Evolutionary conservation across 2,329 filamentous ascomycete genomes (phyloP), one percentile per base, ranked within the genome.

Genomic region (Colletotrichum musae): DNA sequence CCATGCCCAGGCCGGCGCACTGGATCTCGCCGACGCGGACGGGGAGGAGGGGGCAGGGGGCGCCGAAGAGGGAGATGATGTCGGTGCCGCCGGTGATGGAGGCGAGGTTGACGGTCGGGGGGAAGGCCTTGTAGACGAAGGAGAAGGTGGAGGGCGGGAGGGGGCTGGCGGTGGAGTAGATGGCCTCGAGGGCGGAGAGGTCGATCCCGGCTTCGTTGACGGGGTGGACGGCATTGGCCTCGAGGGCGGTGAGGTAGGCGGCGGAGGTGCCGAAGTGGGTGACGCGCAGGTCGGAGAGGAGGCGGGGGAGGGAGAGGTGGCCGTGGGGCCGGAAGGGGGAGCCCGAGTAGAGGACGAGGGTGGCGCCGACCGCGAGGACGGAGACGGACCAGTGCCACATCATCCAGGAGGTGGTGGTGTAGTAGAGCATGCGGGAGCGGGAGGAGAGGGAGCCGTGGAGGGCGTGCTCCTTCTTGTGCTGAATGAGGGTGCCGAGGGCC

Each of bases 321-420:
- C 93, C 93, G 66, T 92, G 85, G 0, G 93, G 93, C 57, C 88
- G 87, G 84, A 98, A 98, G 0, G 96, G 96, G 0, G 94, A 97
- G 56, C 96, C 96, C 61, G 97, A 94, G 80, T 98, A 99, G 4
- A 98, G 86, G 21, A 98, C 87, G 13, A 98, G 84, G 0, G 94
- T 95, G 12, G 93, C 89, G 61, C 95, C 95, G 36, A 90, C 91
- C 10, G 95, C 93, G 4, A 98, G 89, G 6, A 92, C 94, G 1
- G 94, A 95, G 21, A 98, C 88, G 48, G 95, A 91, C 95, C 95
- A 98, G 79, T 98, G 95, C 94, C 95, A 98, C 95, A 98, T 98
- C 95, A 99, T 98, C 96, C 95, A 98, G 0, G 94, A 97, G 12
- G 92, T 94, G 4, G 95, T 98, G 1, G 94, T 97, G 82, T 95